Percentiles rank a stretch among this genome's conserved stretches.
Conservation (phyloP, 345 rosid species). For the Atalantia buxifolia region DNA sequence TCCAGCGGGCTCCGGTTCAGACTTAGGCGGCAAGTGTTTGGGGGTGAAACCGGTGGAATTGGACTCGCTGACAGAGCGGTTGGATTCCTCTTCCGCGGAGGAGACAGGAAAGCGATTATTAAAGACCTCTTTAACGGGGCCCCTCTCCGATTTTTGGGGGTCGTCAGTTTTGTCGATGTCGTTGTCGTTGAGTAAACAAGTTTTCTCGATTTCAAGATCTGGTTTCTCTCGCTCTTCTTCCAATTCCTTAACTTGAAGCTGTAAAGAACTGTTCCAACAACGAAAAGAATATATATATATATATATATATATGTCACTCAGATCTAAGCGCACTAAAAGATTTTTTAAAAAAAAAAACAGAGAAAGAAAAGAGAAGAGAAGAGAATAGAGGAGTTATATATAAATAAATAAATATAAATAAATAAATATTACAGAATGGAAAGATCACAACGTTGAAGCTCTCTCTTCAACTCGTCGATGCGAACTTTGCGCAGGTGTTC, state of each 20-base stretch:
- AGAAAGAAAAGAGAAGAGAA: too few species aligned
- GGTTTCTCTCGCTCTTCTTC: conserved; percentile 55
- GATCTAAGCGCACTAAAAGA: too few species aligned
- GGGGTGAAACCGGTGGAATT: conserved; percentile 51
- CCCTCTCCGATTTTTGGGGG: background rate
- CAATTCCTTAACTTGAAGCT: conserved; percentile 63
- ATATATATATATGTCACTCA: too few species aligned
- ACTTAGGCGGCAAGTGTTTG: too few species aligned
- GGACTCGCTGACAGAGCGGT: conserved; percentile 69
- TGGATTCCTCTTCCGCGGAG: too few species aligned
- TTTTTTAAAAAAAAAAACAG: too few species aligned
- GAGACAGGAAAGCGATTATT: too few species aligned
- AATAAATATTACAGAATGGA: conserved; percentile 49
- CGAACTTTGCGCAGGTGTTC: conserved; percentile 66
- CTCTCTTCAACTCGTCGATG: conserved; percentile 72
- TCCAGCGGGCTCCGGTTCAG: conserved; percentile 21
- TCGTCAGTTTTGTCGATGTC: conserved; percentile 13
- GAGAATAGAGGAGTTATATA: background rate
- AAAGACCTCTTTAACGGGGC: conserved; percentile 4
- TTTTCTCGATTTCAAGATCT: conserved; percentile 50
- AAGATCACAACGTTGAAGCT: conserved; percentile 62
- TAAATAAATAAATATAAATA: too few species aligned
- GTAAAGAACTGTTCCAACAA: conserved; percentile 43
- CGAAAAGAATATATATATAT: background rate
- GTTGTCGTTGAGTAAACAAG: conserved; percentile 24